A percentile compares a stretch with the other conserved stretches of the same genome.
These are phyloP conservation scores for Sugiyamaella americana DNA, from an alignment of 805 yeast species.

Conservation along the genomic window DNA sequence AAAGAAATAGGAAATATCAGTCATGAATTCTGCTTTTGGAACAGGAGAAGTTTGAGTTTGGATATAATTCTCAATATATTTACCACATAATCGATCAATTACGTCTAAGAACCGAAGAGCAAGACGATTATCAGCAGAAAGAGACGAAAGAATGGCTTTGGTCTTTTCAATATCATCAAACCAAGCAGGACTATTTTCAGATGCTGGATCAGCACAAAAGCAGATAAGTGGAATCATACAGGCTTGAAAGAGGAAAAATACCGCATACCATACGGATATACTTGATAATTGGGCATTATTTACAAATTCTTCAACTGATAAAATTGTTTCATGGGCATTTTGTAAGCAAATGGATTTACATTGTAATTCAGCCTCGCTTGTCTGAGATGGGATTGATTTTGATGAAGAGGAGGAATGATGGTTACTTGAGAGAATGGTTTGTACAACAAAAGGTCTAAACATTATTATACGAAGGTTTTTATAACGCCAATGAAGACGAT, in stretches of 20 bases:
- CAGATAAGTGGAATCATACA: slow-evolving; percentile 52
- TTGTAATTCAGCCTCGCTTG: slow-evolving; percentile 36
- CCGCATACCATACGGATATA: slow-evolving; percentile 56
- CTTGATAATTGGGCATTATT: slow-evolving; percentile 35
- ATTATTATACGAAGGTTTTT: slow-evolving; percentile 50
- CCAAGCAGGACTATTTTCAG: slow-evolving; percentile 43
- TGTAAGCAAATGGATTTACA: slow-evolving; percentile 47
- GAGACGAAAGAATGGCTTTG: slow-evolving; percentile 34
- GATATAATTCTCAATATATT: slow-evolving; percentile 14
- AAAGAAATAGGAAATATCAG: slow-evolving; percentile 42
- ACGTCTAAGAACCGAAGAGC: slow-evolving; percentile 43
- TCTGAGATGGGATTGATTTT: background rate
- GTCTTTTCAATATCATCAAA: slow-evolving; percentile 39
- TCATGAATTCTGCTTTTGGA: slow-evolving; percentile 30
- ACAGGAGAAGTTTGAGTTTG: slow-evolving; percentile 9
- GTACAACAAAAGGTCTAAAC: slow-evolving; percentile 53
- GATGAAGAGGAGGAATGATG: background rate
- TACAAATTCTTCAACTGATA: slow-evolving; percentile 36
- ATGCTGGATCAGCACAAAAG: slow-evolving; percentile 44
- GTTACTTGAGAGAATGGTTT: slow-evolving; percentile 32
- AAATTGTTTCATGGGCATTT: slow-evolving; percentile 48
- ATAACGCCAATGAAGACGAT: slow-evolving; percentile 53
- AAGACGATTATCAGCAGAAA: slow-evolving; percentile 40
- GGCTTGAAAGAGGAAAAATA: slow-evolving; percentile 59
- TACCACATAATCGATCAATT: slow-evolving; percentile 37